Conservation (phyloP, 208 protist species). For the Herpetomonas samuelpessoai region DNA sequence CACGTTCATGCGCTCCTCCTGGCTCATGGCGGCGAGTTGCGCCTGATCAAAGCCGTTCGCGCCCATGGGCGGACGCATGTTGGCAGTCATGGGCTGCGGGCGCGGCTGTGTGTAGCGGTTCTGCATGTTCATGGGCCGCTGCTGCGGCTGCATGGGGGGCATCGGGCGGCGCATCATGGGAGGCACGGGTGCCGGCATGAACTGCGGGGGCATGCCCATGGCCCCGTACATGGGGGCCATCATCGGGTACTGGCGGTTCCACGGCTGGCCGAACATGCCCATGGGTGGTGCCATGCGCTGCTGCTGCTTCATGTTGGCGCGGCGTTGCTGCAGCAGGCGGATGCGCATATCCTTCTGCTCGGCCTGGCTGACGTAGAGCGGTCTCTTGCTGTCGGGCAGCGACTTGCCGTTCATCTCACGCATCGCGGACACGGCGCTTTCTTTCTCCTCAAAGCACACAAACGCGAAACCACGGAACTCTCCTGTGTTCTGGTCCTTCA, state of each 20-base stretch:
- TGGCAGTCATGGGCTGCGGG: conserved; percentile 2
- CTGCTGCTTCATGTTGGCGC: conserved; percentile 23
- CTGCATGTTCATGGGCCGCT: conserved; percentile 22
- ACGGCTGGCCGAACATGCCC: conserved; percentile 29
- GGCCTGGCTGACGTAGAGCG: conserved; percentile 93
- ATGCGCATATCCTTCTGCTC: conserved; percentile 92
- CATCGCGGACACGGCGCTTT: conserved; percentile 93
- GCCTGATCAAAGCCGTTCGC: conserved; percentile 24
- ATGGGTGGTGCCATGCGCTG: conserved; percentile 27
- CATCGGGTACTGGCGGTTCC: conserved; percentile 25
- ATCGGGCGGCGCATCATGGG: conserved; percentile 32
- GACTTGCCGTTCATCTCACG: conserved; percentile 90
- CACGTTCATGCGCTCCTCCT: conserved; percentile 72
- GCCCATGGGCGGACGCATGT: conserved; percentile 1
- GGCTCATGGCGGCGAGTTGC: conserved; percentile 46
- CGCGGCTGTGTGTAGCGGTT: conserved; percentile 27
- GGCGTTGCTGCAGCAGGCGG: conserved; percentile 84
- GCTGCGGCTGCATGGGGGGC: conserved; percentile 18
- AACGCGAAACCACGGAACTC: conserved; percentile 62
- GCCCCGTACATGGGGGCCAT: conserved; percentile 14
- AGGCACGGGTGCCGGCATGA: conserved; percentile 32
- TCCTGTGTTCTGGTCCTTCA: conserved; percentile 45
- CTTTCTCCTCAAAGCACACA: conserved; percentile 87
- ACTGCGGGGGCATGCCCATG: conserved; percentile 21
- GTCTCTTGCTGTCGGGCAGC: conserved; percentile 76